phyloP scores from a whole-genome alignment of 2,329 filamentous ascomycete species.

The Mycocentrospora acerina region DNA sequence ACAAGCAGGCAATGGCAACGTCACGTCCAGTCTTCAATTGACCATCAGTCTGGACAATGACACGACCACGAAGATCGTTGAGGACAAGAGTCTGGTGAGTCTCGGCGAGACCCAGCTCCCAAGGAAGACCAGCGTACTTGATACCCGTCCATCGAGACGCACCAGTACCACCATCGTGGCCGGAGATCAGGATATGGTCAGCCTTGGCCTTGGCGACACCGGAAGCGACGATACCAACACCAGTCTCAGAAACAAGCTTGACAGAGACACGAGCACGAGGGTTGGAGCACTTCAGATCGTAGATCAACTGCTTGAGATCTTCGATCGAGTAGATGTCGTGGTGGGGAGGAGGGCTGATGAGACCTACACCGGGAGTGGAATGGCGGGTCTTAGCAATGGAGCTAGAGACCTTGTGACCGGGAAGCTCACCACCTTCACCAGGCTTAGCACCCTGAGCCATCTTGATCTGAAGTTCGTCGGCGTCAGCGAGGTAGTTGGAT shows the following conservation, averaged over 20 bases:
- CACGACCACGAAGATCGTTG: conserved; percentile 92
- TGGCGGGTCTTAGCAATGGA: conserved; percentile 93
- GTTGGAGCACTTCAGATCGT: conserved; percentile 95
- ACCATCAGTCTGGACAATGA: conserved; percentile 94
- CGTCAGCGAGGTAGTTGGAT: conserved; percentile 89
- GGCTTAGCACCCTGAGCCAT: conserved; percentile 99
- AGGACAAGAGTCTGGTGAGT: conserved; percentile 95
- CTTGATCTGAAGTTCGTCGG: conserved; percentile 97
- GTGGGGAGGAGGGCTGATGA: conserved; percentile 93
- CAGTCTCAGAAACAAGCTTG: conserved; percentile 96
- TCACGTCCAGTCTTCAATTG: conserved; percentile 91
- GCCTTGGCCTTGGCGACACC: conserved; percentile 98
- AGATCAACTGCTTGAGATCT: conserved; percentile 96
- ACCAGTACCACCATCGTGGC: conserved; percentile 95
- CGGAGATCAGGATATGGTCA: conserved; percentile 94
- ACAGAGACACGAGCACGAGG: conserved; percentile 90
- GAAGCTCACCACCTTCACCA: conserved; percentile 94
- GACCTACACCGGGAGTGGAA: conserved; percentile 92
- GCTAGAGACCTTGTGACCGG: conserved; percentile 93
- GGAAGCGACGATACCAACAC: conserved; percentile 95
- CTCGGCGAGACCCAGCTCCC: conserved; percentile 95
- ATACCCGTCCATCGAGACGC: conserved; percentile 98
- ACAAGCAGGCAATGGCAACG: conserved; percentile 88
- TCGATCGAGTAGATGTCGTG: conserved; percentile 99
- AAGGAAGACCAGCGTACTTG: conserved; percentile 95